Evolutionary conservation across 225 moss, liverwort and hornwort genomes (phyloP).

Genomic region (Straminergon stramineum): DNA sequence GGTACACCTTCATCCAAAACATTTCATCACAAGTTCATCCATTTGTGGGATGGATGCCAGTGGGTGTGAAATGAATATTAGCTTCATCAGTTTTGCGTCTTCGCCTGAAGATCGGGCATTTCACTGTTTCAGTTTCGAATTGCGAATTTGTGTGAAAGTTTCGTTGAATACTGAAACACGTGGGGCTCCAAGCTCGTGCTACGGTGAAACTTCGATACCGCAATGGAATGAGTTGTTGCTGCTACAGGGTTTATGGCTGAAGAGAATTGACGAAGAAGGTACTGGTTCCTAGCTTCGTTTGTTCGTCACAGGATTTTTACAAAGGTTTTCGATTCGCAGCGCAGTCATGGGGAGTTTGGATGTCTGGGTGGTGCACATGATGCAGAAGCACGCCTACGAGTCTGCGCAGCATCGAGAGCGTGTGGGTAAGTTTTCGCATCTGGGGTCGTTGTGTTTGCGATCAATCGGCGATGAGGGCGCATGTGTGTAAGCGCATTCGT

Average conservation of each 20-base stretch:
- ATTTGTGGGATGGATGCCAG: too few species aligned
- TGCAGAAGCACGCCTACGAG: slow-evolving; percentile 51
- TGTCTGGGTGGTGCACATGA: slow-evolving; percentile 53
- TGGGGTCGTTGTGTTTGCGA: neutral
- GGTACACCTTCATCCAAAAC: neutral
- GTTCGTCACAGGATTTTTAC: neutral
- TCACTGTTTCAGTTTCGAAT: neutral
- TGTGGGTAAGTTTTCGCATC: slow-evolving; percentile 27
- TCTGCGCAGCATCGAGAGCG: slow-evolving; percentile 38
- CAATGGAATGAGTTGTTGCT: neutral
- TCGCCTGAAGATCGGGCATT: neutral
- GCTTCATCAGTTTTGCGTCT: neutral
- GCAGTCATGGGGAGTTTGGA: slow-evolving; percentile 52
- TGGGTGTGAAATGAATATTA: neutral
- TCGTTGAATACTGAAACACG: neutral
- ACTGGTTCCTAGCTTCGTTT: neutral
- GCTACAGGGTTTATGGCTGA: neutral
- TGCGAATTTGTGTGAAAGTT: neutral
- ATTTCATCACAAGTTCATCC: neutral
- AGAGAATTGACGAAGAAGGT: neutral
- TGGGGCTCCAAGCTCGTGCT: neutral
- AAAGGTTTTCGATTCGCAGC: neutral
- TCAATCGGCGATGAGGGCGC: neutral
- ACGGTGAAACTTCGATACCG: neutral
- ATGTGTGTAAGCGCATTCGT: neutral